These are phyloP conservation scores for Pseudogymnoascus sp. DNA, from an alignment of 2,329 filamentous ascomycete genomes.

Conservation along the genomic window DNA sequence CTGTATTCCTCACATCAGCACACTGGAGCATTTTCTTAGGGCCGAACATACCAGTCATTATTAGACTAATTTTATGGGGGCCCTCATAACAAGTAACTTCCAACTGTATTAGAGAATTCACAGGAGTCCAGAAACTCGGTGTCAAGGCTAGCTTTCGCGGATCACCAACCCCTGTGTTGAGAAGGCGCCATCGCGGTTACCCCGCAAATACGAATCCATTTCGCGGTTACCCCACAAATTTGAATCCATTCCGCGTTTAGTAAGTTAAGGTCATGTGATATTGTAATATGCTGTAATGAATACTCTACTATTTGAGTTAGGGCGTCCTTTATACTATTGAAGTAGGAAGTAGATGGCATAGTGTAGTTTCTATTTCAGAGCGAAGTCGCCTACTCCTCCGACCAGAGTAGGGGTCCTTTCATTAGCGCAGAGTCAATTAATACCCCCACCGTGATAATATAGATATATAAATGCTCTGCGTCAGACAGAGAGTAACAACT, in stretches of 20 bases:
- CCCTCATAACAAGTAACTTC: not conserved
- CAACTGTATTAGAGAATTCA: not conserved
- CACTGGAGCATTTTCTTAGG: not conserved
- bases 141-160: not conserved
- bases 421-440: not conserved
- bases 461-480: not conserved
- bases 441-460: not conserved
- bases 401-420: not conserved
- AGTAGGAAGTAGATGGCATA: not conserved
- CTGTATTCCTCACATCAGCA: constrained; percentile 20
- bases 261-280: not conserved
- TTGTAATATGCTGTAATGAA: not conserved
- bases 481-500: not conserved
- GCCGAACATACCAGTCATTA: constrained; percentile 2
- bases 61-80: constrained; percentile 1
- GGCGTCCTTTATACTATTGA: not conserved
- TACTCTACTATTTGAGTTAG: not conserved
- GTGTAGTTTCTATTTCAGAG: not conserved
- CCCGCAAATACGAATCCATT: not conserved
- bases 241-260: not conserved
- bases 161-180: not conserved
- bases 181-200: not conserved
- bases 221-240: not conserved
- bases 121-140: not conserved
- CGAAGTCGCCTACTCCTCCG: not conserved